These are phyloP conservation scores for Ettlia oleoabundans DNA, from an alignment of 139 green algal species.

Conservation along the genomic window DNA sequence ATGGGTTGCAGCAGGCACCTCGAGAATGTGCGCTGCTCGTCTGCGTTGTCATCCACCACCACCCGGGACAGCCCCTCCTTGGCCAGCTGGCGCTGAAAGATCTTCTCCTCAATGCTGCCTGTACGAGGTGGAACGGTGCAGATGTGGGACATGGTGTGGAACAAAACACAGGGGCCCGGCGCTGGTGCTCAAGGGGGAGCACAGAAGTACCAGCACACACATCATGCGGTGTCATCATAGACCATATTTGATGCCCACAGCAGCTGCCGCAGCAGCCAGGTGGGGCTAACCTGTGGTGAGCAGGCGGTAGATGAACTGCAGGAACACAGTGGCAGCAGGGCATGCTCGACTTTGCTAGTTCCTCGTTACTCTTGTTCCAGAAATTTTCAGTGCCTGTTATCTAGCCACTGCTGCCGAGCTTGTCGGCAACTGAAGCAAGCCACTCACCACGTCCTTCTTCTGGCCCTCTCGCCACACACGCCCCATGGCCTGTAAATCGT, in stretches of 20 bases:
- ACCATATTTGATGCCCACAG: no score
- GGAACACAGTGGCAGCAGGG: no score
- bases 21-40: conserved; percentile 55
- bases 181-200: no score
- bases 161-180: no score
- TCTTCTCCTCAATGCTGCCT: conserved; percentile 96
- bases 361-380: no score
- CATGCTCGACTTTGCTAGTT: no score
- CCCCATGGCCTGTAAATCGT: conserved; percentile 64
- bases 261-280: no score
- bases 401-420: no score
- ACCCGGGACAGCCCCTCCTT: conserved; percentile 76
- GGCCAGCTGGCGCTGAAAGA: conserved; percentile 94
- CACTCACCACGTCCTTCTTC: conserved; percentile 91
- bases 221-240: no score
- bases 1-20: conserved; percentile 1
- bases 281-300: conserved; percentile 74
- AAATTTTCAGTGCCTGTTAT: no score
- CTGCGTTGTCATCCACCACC: conserved; percentile 48
- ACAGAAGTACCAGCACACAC: no score
- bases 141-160: neutral
- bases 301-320: conserved; percentile 97
- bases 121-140: neutral
- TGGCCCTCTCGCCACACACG: conserved; percentile 97
- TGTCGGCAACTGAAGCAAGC: no score